Percentiles rank a stretch among this genome's conserved stretches.
Conservation (phyloP, 2,329 filamentous ascomycete genomes). For the Mollisia scopiformis region DNA sequence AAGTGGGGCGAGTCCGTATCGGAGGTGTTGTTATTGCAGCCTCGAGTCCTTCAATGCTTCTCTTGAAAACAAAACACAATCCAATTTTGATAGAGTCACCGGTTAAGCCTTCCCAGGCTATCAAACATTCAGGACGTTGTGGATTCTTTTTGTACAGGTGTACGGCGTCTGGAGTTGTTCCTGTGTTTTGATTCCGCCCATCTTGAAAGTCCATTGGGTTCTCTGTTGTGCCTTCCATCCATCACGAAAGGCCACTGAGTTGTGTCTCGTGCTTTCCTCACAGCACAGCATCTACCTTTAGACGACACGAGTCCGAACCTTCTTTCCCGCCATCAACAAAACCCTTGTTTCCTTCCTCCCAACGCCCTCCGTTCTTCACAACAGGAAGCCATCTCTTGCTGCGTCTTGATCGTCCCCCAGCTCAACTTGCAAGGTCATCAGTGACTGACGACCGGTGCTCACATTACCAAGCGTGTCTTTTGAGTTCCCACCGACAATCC, state of each 20-base stretch:
- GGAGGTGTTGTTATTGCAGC: not conserved
- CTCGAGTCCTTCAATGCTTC: too few relatives aligned
- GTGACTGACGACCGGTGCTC: constrained; percentile 32
- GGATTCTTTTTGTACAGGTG: not conserved
- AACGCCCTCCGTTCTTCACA: constrained; percentile 2
- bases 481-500: not conserved
- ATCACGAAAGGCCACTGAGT: not conserved
- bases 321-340: constrained; percentile 3
- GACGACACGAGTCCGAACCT: not conserved
- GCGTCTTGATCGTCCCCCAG: constrained; percentile 5
- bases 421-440: constrained; percentile 22
- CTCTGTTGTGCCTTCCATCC: not conserved
- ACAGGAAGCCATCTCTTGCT: not conserved
- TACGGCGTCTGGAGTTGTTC: not conserved
- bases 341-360: constrained; percentile 14
- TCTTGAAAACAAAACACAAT: too few relatives aligned
- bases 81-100: not conserved
- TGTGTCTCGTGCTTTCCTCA: not conserved
- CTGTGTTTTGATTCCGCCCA: not conserved
- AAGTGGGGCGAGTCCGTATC: not conserved
- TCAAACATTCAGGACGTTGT: not conserved
- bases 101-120: not conserved
- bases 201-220: not conserved
- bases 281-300: not conserved
- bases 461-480: constrained; percentile 21